Evolutionary conservation across 768 basidiomycete genomes (phyloP), one percentile per base, ranked within the genome.

Genomic region (Tricholoma terreum): DNA sequence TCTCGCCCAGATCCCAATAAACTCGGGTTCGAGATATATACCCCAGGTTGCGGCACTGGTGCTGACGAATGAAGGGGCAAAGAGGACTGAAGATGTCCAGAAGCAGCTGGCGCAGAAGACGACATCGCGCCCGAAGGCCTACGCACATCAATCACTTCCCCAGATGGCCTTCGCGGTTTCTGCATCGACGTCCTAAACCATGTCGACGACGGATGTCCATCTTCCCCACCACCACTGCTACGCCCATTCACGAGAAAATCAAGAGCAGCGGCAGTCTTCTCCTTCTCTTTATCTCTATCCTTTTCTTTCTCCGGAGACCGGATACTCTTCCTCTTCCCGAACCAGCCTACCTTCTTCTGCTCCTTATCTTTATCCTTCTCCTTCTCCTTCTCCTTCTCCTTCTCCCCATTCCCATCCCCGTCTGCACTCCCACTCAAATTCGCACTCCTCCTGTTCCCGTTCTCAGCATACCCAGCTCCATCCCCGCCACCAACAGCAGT

Each of bases 301-400:
- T 55, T 2, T 17, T 56, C 42, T 55, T 76, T 76, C 21, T 79
- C 72, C 12, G 66, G 67, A 22, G 73, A 36, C 50, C 73, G 70
- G 57, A 81, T 67, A 61, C 79, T 83, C 67, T 79, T 84, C 51
- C 82, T 76, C 66, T 80, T 81, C 31, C 66, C 62, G 61, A 83
- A 84, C 83, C 84, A 86, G 67, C 75, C 73, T 63, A 75, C 77
- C 58, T 66, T 67, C 58, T 69, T 71, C 19, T 42, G 43, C 30
- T 78, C 64, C 65, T 75, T 65, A 64, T 78, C 63, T 63, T 76
- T 77, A 57, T 67, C 67, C 56, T 69, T 71, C 21, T 42, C 50
- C 30, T 78, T 64, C 65, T 75, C 64, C 65, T 69, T 68, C 65
- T 73, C 75, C 65, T 75, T 75, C 22, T 55, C 56, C 42, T 50